A percentile compares a stretch with the other conserved stretches of the same genome.
These are phyloP conservation scores for Lentinula sp. DNA, from an alignment of 768 basidiomycete genomes.

Conservation along the genomic window DNA sequence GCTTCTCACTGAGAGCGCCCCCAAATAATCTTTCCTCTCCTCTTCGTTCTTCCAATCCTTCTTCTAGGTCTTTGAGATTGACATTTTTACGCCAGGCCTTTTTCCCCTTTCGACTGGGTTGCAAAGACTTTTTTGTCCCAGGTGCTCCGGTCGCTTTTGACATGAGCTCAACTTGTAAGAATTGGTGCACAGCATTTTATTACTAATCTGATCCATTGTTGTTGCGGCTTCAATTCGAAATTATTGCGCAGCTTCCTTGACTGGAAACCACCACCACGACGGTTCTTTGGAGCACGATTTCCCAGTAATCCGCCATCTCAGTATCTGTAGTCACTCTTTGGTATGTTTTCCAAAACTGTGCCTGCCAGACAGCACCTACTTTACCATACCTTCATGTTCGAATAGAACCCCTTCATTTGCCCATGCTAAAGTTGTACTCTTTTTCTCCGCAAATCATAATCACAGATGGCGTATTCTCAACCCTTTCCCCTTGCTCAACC, in stretches of 20 bases:
- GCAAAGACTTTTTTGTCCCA: conserved; percentile 49
- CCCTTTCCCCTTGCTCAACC: conserved; percentile 73
- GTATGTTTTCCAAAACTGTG: background rate
- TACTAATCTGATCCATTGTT: background rate
- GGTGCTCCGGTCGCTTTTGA: conserved; percentile 30
- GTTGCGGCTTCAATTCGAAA: background rate
- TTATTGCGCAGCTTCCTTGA: background rate
- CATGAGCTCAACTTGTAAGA: background rate
- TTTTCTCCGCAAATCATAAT: background rate
- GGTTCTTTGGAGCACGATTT: background rate
- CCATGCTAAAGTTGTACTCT: background rate
- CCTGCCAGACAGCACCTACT: background rate
- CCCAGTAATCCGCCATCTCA: background rate
- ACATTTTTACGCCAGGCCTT: conserved; percentile 92
- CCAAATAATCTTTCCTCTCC: conserved; percentile 80
- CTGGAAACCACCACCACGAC: conserved; percentile 3
- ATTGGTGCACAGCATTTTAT: background rate
- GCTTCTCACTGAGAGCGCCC: conserved; percentile 50
- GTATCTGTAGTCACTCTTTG: background rate
- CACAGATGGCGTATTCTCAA: conserved; percentile 61
- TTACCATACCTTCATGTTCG: background rate
- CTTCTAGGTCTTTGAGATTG: conserved; percentile 75
- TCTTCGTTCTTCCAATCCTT: conserved; percentile 66
- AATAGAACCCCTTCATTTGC: background rate
- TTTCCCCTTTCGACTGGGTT: conserved; percentile 86